Conservation (phyloP, 1,284 basidiomycete species). For the Prillingera fragicola region DNA sequence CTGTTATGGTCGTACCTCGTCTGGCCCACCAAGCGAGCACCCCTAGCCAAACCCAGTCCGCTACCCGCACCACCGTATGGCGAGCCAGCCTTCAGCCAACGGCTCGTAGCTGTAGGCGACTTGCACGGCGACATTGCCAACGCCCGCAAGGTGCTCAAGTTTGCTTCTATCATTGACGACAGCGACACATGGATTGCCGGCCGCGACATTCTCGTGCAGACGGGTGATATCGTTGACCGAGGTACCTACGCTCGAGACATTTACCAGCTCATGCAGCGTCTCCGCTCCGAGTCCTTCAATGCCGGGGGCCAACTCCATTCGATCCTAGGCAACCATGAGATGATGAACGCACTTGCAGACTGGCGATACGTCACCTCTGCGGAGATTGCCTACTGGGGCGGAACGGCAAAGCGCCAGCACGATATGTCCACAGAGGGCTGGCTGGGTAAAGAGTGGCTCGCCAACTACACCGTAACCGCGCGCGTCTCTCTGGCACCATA, state of each 20-base stretch:
- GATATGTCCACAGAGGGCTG: constrained; percentile 64
- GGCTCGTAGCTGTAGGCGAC: constrained; percentile 67
- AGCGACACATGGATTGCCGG: constrained; percentile 71
- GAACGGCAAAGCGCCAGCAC: constrained; percentile 62
- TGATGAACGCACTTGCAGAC: constrained; percentile 82
- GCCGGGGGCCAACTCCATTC: constrained; percentile 68
- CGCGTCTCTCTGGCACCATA: constrained; percentile 69
- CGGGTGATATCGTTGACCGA: constrained; percentile 88
- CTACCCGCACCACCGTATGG: neutral
- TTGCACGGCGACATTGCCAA: constrained; percentile 71
- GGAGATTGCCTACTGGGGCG: constrained; percentile 74
- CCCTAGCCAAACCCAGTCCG: no score
- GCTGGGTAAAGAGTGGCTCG: constrained; percentile 75
- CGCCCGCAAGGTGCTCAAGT: constrained; percentile 65
- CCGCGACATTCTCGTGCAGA: constrained; percentile 79
- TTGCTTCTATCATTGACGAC: constrained; percentile 64
- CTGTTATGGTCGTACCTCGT: no score
- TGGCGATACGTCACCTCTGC: constrained; percentile 81
- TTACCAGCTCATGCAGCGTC: constrained; percentile 70
- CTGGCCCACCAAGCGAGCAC: no score
- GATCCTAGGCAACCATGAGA: constrained; percentile 63
- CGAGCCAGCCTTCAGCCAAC: constrained; percentile 28
- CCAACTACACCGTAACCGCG: constrained; percentile 77
- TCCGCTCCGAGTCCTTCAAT: constrained; percentile 66
- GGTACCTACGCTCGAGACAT: constrained; percentile 80